These are phyloP conservation scores for Acanthamoeba polyphaga DNA, from an alignment of 208 protist genomes.

Conservation along the genomic window DNA sequence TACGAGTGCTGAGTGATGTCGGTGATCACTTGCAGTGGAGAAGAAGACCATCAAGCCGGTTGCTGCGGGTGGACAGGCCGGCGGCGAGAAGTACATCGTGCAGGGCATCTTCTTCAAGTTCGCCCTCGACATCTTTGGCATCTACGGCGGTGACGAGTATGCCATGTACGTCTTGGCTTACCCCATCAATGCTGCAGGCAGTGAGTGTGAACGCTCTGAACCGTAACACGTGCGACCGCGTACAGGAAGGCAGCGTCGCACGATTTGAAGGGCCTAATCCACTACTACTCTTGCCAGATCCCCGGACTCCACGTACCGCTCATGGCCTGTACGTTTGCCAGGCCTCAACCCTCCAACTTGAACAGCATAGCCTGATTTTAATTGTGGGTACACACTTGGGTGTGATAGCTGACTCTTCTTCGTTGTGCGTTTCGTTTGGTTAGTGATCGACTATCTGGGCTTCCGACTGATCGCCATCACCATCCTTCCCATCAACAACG, in stretches of 20 bases:
- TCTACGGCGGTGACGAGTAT: conserved; percentile 53
- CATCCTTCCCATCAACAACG: conserved; percentile 9
- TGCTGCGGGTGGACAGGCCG: conserved; percentile 13
- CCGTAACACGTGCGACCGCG: too few relatives aligned
- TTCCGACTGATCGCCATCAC: conserved; percentile 47
- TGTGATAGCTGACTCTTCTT: too few relatives aligned
- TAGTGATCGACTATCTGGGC: conserved; percentile 63
- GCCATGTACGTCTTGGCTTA: neutral
- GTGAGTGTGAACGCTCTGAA: neutral
- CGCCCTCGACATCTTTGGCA: conserved; percentile 44
- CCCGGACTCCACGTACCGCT: conserved; percentile 61
- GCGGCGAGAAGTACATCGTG: conserved; percentile 68
- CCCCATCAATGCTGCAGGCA: neutral
- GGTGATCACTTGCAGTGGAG: too few relatives aligned
- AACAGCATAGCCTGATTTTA: neutral
- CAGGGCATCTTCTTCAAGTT: conserved; percentile 80
- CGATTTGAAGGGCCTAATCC: conserved; percentile 67
- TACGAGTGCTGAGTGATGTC: too few relatives aligned
- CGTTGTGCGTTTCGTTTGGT: neutral
- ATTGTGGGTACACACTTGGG: neutral
- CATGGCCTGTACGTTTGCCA: conserved; percentile 39
- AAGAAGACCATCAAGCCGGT: conserved; percentile 77
- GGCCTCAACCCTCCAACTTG: too few relatives aligned
- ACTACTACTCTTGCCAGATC: conserved; percentile 55
- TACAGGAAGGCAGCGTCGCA: conserved; percentile 60